These are phyloP conservation scores for Coleophoma eucalyptorum DNA, from an alignment of 2,329 filamentous ascomycete genomes.

Conservation along the genomic window DNA sequence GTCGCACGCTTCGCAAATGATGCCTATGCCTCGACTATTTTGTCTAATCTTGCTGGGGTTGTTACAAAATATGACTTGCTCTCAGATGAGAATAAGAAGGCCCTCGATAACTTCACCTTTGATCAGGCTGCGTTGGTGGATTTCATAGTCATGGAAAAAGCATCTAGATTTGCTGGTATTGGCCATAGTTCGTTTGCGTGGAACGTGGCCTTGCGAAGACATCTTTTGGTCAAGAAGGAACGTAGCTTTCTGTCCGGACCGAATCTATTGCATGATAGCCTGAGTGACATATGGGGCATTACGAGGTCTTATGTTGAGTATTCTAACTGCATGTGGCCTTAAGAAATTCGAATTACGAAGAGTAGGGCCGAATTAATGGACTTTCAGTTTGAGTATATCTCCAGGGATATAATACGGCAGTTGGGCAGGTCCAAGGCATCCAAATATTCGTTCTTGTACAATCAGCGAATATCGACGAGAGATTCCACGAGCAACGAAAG, in stretches of 20 bases:
- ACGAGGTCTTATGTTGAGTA: neutral
- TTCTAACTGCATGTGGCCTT: neutral
- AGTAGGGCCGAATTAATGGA: neutral
- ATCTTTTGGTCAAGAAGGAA: neutral
- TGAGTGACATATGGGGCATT: neutral
- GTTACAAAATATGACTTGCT: constrained; percentile 35
- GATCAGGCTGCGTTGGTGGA: constrained; percentile 44
- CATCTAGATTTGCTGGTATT: constrained; percentile 35
- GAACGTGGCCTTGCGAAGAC: constrained; percentile 38
- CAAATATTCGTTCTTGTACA: no score
- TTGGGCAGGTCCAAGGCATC: no score
- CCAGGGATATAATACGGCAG: no score
- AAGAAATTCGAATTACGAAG: neutral
- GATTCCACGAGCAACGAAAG: no score
- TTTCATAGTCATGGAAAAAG: constrained; percentile 40
- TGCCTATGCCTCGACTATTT: neutral
- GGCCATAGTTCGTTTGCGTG: constrained; percentile 41
- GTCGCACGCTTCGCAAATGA: constrained; percentile 5
- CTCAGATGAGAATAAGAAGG: constrained; percentile 23
- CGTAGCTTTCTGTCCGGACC: neutral
- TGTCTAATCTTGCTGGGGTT: constrained; percentile 5
- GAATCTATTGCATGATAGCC: neutral
- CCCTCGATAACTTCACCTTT: constrained; percentile 32
- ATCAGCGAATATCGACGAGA: no score
- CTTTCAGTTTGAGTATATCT: neutral